phyloP scores from a whole-genome alignment of 495 filamentous ascomycete genomes.

The Annulohypoxylon nitens region DNA sequence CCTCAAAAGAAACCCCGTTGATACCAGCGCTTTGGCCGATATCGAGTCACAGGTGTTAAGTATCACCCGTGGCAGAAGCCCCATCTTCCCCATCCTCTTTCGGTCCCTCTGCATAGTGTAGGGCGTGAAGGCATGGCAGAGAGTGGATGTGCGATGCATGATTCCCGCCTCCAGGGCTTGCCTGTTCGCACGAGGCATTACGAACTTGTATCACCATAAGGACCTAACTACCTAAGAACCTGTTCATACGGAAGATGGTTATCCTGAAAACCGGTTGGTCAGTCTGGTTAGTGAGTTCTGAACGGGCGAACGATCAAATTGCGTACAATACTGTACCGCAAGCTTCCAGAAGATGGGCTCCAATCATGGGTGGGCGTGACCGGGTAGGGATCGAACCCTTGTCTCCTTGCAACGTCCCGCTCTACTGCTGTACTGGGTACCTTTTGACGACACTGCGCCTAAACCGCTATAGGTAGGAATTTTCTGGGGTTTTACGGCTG shows the following conservation, averaged over 20 bases:
- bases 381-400: conserved; percentile 36
- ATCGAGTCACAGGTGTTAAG: conserved; percentile 20
- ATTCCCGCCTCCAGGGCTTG: conserved; percentile 29
- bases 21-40: conserved; percentile 30
- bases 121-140: conserved; percentile 6
- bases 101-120: conserved; percentile 22
- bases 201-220: conserved; percentile 23
- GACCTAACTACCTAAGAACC: not conserved
- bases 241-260: conserved; percentile 28
- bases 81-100: conserved; percentile 28
- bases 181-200: conserved; percentile 25
- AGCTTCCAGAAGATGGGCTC: conserved; percentile 50
- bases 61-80: conserved; percentile 26
- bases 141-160: conserved; percentile 29
- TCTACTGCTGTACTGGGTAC: conserved; percentile 28
- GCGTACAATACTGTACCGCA: conserved; percentile 43
- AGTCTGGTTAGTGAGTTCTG: conserved; percentile 8
- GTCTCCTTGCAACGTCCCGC: conserved; percentile 29
- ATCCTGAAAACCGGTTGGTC: conserved; percentile 1
- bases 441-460: conserved; percentile 40
- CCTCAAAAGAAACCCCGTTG: conserved; percentile 30
- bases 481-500: conserved; percentile 49
- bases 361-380: conserved; percentile 37
- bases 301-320: conserved; percentile 37
- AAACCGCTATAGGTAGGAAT: conserved; percentile 51